phyloP scores from a whole-genome alignment of 305 asterid species.

The Lippia alba region DNA sequence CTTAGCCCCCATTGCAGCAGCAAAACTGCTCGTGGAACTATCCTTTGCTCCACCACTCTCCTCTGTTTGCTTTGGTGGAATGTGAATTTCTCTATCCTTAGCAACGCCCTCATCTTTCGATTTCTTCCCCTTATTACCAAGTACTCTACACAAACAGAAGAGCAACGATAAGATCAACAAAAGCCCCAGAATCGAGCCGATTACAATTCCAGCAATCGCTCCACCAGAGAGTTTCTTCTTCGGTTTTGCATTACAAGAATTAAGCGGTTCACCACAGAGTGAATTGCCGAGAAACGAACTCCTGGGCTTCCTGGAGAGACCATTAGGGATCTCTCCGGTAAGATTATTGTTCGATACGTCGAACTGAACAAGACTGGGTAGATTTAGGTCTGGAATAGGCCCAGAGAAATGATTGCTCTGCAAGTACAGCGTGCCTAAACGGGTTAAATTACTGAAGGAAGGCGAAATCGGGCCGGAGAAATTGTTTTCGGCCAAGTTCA shows the following conservation, averaged over 20 bases:
- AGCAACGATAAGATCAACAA: slow-evolving; percentile 40
- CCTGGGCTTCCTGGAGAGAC: slow-evolving; percentile 41
- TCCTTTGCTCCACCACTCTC: slow-evolving; percentile 26
- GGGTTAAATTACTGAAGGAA: slow-evolving; percentile 45
- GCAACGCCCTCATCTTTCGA: slow-evolving; percentile 36
- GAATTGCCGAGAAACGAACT: slow-evolving; percentile 48
- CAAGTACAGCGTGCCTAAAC: slow-evolving; percentile 58
- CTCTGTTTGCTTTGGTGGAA: slow-evolving; percentile 34
- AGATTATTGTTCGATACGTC: slow-evolving; percentile 53
- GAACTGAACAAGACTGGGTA: slow-evolving; percentile 49
- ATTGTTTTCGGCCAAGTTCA: slow-evolving; percentile 52
- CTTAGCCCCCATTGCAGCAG: slow-evolving; percentile 40
- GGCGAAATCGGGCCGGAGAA: slow-evolving; percentile 53
- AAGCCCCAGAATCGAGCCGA: slow-evolving; percentile 47
- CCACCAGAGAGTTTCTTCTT: slow-evolving; percentile 56
- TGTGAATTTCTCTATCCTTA: slow-evolving; percentile 35
- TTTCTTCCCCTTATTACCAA: slow-evolving; percentile 38
- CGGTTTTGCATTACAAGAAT: slow-evolving; percentile 29
- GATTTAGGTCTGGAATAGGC: slow-evolving; percentile 45
- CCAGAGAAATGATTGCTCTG: slow-evolving; percentile 55
- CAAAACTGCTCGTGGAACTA: slow-evolving; percentile 18
- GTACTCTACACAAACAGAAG: slow-evolving; percentile 42
- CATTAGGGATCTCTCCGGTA: slow-evolving; percentile 49
- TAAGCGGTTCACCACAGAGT: slow-evolving; percentile 56
- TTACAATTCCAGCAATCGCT: slow-evolving; percentile 58